Evolutionary conservation across 148 eudicot species (phyloP).

Genomic region (Agrostemma githago): DNA sequence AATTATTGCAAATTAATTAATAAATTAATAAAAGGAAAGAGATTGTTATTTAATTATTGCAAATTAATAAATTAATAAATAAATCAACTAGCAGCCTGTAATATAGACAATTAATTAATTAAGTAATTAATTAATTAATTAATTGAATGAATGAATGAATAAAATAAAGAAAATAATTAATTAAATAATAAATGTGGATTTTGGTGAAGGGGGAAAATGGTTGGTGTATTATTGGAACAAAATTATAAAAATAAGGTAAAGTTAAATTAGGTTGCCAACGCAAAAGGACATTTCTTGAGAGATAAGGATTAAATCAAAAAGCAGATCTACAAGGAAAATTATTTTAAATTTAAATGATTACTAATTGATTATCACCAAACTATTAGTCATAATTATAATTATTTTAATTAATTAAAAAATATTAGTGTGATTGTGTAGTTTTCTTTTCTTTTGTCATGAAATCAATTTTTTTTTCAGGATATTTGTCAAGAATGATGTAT

Average conservation of each 20-base stretch:
- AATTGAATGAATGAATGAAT: constrained; percentile 27
- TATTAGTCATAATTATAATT: neutral
- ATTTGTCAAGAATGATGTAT: neutral
- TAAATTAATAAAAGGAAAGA: constrained; percentile 2
- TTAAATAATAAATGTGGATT: constrained; percentile 47
- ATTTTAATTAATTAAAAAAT: neutral
- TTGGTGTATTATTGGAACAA: constrained; percentile 40
- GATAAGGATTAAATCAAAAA: constrained; percentile 36
- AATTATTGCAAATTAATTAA: constrained; percentile 40
- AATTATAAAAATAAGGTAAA: constrained; percentile 41
- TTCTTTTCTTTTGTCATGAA: constrained; percentile 3
- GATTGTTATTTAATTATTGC: constrained; percentile 22
- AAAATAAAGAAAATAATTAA: constrained; percentile 35
- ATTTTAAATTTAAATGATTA: constrained; percentile 24
- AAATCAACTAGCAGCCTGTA: neutral
- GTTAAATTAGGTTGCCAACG: constrained; percentile 98
- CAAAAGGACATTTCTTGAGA: constrained; percentile 62
- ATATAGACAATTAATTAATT: neutral
- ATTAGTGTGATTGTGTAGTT: neutral
- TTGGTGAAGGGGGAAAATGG: constrained; percentile 62
- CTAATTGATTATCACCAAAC: constrained; percentile 24
- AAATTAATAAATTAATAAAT: constrained; percentile 15
- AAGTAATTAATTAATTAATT: constrained; percentile 25
- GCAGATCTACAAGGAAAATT: constrained; percentile 27
- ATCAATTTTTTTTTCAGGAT: neutral